A percentile compares a stretch with the other conserved stretches of the same genome.
Conservation (phyloP, 345 rosid genomes). For the Pelargonium nanum region DNA sequence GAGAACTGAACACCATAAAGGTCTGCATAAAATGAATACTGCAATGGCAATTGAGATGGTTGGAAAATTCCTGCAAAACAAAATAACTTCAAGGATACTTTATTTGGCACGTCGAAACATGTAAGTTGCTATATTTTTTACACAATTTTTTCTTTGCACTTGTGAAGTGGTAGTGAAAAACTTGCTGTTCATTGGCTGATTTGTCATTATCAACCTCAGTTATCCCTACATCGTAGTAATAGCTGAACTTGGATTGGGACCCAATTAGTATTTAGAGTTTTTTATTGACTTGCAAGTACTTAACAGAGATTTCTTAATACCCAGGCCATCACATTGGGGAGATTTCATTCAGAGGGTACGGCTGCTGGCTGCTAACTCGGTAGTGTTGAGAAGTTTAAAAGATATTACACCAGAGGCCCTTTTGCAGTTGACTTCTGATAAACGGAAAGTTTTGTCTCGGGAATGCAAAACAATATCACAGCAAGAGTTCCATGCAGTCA, state of each 20-base stretch:
- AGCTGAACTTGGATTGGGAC: background rate
- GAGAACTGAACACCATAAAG: slow-evolving; percentile 43
- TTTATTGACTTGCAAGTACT: background rate
- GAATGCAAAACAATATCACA: slow-evolving; percentile 39
- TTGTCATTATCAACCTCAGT: too few relatives aligned
- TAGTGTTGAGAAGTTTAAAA: slow-evolving; percentile 52
- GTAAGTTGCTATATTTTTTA: slow-evolving; percentile 32
- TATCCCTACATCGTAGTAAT: background rate
- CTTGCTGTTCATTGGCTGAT: too few relatives aligned
- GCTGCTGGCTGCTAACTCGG: slow-evolving; percentile 55
- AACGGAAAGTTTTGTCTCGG: slow-evolving; percentile 25
- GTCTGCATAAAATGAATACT: slow-evolving; percentile 51
- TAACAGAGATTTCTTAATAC: slow-evolving; percentile 15
- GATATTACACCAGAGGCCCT: slow-evolving; percentile 45
- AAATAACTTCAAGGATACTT: slow-evolving; percentile 69
- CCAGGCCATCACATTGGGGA: slow-evolving; percentile 77
- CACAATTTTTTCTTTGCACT: background rate
- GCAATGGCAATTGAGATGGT: slow-evolving; percentile 65
- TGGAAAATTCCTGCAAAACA: slow-evolving; percentile 59
- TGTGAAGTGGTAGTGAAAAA: too few relatives aligned
- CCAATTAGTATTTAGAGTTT: background rate
- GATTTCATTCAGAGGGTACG: slow-evolving; percentile 48
- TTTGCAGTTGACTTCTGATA: slow-evolving; percentile 48
- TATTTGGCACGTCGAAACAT: slow-evolving; percentile 64
- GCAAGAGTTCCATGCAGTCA: slow-evolving; percentile 44